Evolutionary conservation across 1,284 basidiomycete genomes (phyloP).

Genomic region (Hemileccinum hortonii): DNA sequence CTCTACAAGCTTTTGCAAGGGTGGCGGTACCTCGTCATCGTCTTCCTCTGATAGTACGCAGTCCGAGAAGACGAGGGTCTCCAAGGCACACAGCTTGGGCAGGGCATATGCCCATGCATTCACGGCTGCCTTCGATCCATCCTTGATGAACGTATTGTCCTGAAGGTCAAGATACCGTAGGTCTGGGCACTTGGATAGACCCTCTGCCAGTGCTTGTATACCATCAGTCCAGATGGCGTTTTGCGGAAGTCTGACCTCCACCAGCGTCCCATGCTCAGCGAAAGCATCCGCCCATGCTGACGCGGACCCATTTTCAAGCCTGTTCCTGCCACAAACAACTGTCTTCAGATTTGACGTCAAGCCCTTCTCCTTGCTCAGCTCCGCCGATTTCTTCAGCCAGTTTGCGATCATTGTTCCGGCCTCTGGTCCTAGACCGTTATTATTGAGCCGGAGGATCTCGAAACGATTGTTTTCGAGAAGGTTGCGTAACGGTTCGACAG

Average conservation of each 20-base stretch:
- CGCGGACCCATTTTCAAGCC: constrained; percentile 91
- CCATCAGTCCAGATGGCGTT: constrained; percentile 97
- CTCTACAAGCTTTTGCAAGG: constrained; percentile 63
- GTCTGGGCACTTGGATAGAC: constrained; percentile 67
- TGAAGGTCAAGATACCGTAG: constrained; percentile 88
- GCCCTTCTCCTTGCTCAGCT: constrained; percentile 64
- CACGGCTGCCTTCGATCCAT: constrained; percentile 55
- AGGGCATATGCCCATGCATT: constrained; percentile 76
- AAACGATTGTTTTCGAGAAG: constrained; percentile 81
- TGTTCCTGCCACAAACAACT: constrained; percentile 92
- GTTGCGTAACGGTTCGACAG: constrained; percentile 91
- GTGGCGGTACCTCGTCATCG: constrained; percentile 63
- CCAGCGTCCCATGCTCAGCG: constrained; percentile 76
- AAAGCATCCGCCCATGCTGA: constrained; percentile 86
- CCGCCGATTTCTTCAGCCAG: constrained; percentile 80
- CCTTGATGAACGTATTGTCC: constrained; percentile 90
- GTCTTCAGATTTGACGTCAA: constrained; percentile 72
- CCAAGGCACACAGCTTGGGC: constrained; percentile 68
- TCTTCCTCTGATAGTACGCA: constrained; percentile 76
- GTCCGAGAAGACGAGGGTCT: constrained; percentile 87
- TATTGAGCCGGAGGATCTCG: constrained; percentile 87
- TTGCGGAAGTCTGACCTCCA: constrained; percentile 91
- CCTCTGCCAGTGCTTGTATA: constrained; percentile 78
- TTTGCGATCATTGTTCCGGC: constrained; percentile 87
- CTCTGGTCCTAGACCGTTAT: constrained; percentile 95